These are phyloP conservation scores for Glomus cerebriforme DNA, from an alignment of 192 early-diverging fungal species.

Conservation along the genomic window DNA sequence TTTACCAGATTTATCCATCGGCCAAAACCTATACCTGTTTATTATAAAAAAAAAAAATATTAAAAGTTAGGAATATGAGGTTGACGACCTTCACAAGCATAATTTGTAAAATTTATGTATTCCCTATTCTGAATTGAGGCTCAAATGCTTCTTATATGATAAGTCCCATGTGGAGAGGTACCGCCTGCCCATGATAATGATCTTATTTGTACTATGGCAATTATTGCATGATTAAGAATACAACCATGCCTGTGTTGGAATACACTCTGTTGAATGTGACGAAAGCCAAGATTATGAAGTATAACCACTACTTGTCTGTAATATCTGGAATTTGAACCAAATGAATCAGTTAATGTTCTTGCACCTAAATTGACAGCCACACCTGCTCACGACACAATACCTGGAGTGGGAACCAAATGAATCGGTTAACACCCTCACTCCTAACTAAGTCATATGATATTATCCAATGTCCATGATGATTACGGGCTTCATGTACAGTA, in stretches of 20 bases:
- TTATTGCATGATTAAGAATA: conserved; percentile 15
- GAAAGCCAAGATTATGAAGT: conserved; percentile 10
- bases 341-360: not conserved
- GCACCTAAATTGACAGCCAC: no score
- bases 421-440: no score
- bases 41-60: no score
- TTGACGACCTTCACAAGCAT: conserved; percentile 16
- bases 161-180: conserved; percentile 1
- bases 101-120: conserved; percentile 30
- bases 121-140: conserved; percentile 21
- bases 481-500: no score
- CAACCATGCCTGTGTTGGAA: conserved; percentile 7
- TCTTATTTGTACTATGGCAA: conserved; percentile 7
- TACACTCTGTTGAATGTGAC: conserved; percentile 17
- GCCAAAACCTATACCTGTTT: no score
- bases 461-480: no score
- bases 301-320: conserved; percentile 24
- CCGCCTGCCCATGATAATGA: conserved; percentile 12
- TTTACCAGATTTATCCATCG: no score
- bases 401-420: no score
- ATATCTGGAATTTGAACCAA: no score
- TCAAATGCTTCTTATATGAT: conserved; percentile 22
- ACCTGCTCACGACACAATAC: no score
- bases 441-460: no score
- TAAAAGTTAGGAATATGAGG: conserved; percentile 21